Evolutionary conservation across 2,329 filamentous ascomycete species (phyloP).

Genomic region (Cladosporium sp.): DNA sequence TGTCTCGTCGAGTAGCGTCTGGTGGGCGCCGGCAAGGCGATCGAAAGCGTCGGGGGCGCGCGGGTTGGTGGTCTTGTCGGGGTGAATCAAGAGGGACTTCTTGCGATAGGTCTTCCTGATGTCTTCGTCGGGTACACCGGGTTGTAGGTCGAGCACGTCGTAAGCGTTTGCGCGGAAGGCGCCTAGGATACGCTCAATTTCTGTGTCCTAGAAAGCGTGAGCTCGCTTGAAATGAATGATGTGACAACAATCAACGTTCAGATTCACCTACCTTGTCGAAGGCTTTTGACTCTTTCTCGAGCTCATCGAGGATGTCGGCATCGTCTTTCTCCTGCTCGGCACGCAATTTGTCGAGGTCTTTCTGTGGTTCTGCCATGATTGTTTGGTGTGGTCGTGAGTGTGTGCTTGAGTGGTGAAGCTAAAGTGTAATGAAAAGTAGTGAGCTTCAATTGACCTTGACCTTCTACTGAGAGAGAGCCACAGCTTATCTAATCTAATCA

Average conservation of each 20-base stretch:
- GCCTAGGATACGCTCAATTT: slow-evolving; percentile 91
- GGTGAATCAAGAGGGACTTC: slow-evolving; percentile 98
- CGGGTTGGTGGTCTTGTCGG: slow-evolving; percentile 93
- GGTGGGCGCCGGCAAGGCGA: slow-evolving; percentile 91
- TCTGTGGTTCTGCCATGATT: slow-evolving; percentile 32
- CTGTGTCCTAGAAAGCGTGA: slow-evolving; percentile 68
- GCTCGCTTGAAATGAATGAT: neutral
- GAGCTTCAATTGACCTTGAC: neutral
- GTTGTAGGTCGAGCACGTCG: slow-evolving; percentile 91
- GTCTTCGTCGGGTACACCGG: slow-evolving; percentile 91
- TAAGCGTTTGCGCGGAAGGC: slow-evolving; percentile 87
- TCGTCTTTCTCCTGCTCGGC: slow-evolving; percentile 49
- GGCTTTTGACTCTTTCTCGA: slow-evolving; percentile 84
- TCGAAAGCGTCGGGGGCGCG: slow-evolving; percentile 94
- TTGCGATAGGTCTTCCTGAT: slow-evolving; percentile 94
- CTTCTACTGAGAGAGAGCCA: neutral
- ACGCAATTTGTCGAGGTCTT: slow-evolving; percentile 34
- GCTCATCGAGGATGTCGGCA: slow-evolving; percentile 74
- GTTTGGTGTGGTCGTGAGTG: neutral
- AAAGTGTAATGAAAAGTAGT: no score
- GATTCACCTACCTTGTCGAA: slow-evolving; percentile 78
- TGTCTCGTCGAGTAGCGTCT: slow-evolving; percentile 90
- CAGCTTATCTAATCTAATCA: neutral
- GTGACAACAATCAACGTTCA: no score
- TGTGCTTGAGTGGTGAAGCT: no score